Evolutionary conservation across 179 eudicot species (phyloP).

Genomic region (Corrigiola litoralis): DNA sequence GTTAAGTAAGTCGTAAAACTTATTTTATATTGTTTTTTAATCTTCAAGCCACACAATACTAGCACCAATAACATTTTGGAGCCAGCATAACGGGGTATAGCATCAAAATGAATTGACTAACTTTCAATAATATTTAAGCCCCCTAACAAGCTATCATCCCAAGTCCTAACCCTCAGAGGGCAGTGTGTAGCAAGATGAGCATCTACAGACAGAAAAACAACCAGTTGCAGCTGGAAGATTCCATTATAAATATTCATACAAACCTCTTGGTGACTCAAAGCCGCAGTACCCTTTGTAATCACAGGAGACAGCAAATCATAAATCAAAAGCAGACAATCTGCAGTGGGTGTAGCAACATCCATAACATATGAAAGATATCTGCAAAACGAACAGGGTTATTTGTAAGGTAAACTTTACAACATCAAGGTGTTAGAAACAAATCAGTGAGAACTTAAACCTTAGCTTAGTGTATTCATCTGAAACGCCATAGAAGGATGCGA

Average conservation of each 20-base stretch:
- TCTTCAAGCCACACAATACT: too few species aligned
- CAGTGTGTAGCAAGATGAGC: not conserved
- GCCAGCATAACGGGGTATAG: too few species aligned
- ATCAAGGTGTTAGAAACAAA: conserved; percentile 4
- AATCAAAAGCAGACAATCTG: conserved; percentile 77
- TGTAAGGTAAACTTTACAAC: not conserved
- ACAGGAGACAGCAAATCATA: conserved; percentile 70
- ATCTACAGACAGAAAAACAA: not conserved
- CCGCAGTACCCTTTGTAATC: conserved; percentile 43
- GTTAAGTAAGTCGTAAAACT: too few species aligned
- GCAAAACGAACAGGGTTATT: conserved; percentile 5
- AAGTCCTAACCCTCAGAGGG: not conserved
- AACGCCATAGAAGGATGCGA: conserved; percentile 76
- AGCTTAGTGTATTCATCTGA: conserved; percentile 88
- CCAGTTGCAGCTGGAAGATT: not conserved
- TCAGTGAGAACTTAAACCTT: conserved; percentile 37
- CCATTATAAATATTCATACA: conserved; percentile 1
- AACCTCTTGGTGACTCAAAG: conserved; percentile 92
- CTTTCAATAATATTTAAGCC: too few species aligned
- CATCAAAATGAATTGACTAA: too few species aligned
- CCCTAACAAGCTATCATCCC: not conserved
- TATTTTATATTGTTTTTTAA: too few species aligned
- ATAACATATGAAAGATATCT: conserved; percentile 89
- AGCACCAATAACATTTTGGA: too few species aligned
- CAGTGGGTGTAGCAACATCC: conserved; percentile 97